phyloP scores from a whole-genome alignment of 1,284 basidiomycete genomes.

The Clitocybe nebularis region DNA sequence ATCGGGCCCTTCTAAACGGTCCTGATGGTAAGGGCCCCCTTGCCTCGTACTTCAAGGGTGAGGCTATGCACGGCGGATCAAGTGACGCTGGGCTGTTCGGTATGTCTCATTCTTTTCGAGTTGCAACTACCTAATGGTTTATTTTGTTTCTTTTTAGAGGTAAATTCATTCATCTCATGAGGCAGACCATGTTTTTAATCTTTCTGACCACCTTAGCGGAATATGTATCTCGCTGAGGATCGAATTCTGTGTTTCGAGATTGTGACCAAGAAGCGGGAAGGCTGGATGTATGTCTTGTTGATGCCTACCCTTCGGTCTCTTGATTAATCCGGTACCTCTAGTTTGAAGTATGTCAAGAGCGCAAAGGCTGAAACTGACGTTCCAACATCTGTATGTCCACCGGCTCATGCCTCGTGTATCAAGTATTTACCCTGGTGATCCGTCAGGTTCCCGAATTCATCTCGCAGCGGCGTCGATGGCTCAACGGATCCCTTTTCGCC shows the following conservation, averaged over 20 bases:
- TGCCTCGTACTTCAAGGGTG: slow-evolving; percentile 89
- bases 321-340: slow-evolving; percentile 24
- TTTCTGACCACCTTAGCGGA: slow-evolving; percentile 47
- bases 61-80: slow-evolving; percentile 73
- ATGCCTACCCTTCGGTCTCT: slow-evolving; percentile 3
- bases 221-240: slow-evolving; percentile 92
- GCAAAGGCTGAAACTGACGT: slow-evolving; percentile 89
- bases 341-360: slow-evolving; percentile 87
- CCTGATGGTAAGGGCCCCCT: slow-evolving; percentile 83
- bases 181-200: slow-evolving; percentile 3
- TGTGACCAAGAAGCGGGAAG: slow-evolving; percentile 86
- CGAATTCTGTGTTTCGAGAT: slow-evolving; percentile 98
- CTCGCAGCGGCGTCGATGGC: slow-evolving; percentile 86
- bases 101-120: slow-evolving; percentile 17
- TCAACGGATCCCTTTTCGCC: slow-evolving; percentile 86
- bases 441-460: slow-evolving; percentile 78
- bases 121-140: slow-evolving; percentile 5
- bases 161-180: slow-evolving; percentile 6
- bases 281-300: slow-evolving; percentile 62
- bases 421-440: neutral
- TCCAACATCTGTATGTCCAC: slow-evolving; percentile 58
- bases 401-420: slow-evolving; percentile 1
- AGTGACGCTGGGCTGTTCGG: slow-evolving; percentile 70
- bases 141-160: slow-evolving; percentile 19
- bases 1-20: slow-evolving; percentile 79